Conservation (phyloP, 345 rosid genomes). For the Aquilaria sinensis region DNA sequence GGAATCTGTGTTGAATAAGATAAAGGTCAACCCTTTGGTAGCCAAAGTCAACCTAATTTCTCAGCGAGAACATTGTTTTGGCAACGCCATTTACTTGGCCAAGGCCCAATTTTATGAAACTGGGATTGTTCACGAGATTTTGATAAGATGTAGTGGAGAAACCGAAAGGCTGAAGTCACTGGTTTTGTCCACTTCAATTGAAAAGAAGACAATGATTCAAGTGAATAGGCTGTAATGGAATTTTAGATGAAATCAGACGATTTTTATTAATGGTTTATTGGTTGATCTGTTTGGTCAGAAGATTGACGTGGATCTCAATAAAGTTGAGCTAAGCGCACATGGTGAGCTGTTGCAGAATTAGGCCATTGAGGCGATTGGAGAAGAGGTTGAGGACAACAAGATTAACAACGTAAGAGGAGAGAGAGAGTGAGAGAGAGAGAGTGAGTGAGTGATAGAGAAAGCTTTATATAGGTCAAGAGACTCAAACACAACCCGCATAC, state of each 20-base stretch:
- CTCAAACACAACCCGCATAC: no score
- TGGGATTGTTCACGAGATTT: conserved; percentile 55
- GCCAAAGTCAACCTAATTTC: conserved; percentile 41
- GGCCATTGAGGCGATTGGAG: no score
- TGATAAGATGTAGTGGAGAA: conserved; percentile 63
- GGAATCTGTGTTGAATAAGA: conserved; percentile 41
- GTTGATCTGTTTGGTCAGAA: conserved; percentile 46
- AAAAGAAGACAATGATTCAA: conserved; percentile 63
- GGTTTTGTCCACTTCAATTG: conserved; percentile 57
- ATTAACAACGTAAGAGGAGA: no score
- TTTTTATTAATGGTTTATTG: conserved; percentile 70
- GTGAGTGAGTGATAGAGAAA: no score
- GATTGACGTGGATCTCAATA: no score
- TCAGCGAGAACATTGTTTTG: conserved; percentile 72
- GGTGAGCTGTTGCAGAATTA: no score
- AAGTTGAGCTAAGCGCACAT: no score
- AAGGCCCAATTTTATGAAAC: conserved; percentile 58
- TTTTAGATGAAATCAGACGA: conserved; percentile 86
- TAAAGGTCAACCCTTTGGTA: conserved; percentile 16
- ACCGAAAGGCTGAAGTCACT: conserved; percentile 54
- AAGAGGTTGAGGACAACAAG: no score
- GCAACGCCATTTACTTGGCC: conserved; percentile 55
- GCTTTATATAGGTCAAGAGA: no score
- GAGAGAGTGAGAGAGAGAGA: no score
- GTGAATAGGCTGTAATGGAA: conserved; percentile 92